Conservation (phyloP, 495 filamentous ascomycete genomes). For the Tetracladium marchalianum region DNA sequence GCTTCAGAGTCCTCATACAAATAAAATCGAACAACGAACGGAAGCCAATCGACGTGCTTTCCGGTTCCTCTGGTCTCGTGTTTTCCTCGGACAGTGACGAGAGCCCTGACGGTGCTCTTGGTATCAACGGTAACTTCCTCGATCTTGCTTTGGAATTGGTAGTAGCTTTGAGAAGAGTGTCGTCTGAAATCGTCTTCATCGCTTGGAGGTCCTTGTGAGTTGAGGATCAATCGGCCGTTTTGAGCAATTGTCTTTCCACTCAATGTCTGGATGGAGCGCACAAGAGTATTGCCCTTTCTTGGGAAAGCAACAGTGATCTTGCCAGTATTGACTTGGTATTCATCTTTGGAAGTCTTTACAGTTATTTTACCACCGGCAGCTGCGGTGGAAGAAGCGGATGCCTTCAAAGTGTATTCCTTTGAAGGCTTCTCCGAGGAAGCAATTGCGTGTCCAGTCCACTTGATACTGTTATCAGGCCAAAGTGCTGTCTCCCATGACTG, state of each 20-base stretch:
- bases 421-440: slow-evolving; percentile 15
- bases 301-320: slow-evolving; percentile 28
- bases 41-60: slow-evolving; percentile 24
- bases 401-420: slow-evolving; percentile 19
- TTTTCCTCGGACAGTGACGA: slow-evolving; percentile 29
- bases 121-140: slow-evolving; percentile 20
- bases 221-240: slow-evolving; percentile 31
- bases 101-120: slow-evolving; percentile 21
- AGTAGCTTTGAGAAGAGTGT: slow-evolving; percentile 7
- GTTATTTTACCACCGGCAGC: neutral
- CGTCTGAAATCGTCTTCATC: slow-evolving; percentile 12
- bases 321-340: slow-evolving; percentile 25
- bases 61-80: slow-evolving; percentile 13
- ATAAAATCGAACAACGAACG: slow-evolving; percentile 33
- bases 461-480: slow-evolving; percentile 36
- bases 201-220: slow-evolving; percentile 25
- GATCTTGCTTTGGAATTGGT: slow-evolving; percentile 18
- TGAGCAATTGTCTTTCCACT: slow-evolving; percentile 28
- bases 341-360: slow-evolving; percentile 9
- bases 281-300: slow-evolving; percentile 23
- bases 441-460: slow-evolving; percentile 37
- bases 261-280: slow-evolving; percentile 24
- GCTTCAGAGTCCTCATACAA: slow-evolving; percentile 31
- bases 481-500: slow-evolving; percentile 34
- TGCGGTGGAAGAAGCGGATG: neutral